Percentiles rank a stretch among this genome's conserved stretches.
Conservation (phyloP, 768 basidiomycete species). For the Tricholoma sp. region DNA sequence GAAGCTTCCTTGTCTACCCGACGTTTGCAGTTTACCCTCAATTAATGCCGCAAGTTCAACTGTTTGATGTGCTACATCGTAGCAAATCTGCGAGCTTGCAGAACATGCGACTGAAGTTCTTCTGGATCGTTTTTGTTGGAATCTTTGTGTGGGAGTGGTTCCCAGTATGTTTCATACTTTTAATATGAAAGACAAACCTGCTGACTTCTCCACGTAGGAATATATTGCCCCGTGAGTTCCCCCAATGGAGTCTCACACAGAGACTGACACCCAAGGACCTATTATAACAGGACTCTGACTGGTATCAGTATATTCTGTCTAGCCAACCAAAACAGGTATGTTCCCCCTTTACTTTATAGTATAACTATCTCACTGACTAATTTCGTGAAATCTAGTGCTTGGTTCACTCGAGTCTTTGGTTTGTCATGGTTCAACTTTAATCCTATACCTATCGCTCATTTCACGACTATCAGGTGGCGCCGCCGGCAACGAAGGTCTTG, state of each 20-base stretch:
- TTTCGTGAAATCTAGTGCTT: slow-evolving; percentile 21
- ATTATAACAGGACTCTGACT: slow-evolving; percentile 35
- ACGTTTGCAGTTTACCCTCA: slow-evolving; percentile 37
- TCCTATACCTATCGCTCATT: slow-evolving; percentile 3
- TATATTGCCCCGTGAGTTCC: slow-evolving; percentile 34
- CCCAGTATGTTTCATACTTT: slow-evolving; percentile 26
- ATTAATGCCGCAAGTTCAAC: slow-evolving; percentile 33
- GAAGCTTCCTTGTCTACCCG: slow-evolving; percentile 43
- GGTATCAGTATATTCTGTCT: slow-evolving; percentile 56
- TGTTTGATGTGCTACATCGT: slow-evolving; percentile 36
- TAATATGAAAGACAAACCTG: background rate
- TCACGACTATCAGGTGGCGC: slow-evolving; percentile 27
- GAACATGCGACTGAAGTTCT: slow-evolving; percentile 51
- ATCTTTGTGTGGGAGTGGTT: slow-evolving; percentile 56
- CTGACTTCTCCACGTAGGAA: slow-evolving; percentile 15
- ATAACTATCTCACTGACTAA: too few species aligned
- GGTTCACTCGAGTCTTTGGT: slow-evolving; percentile 55
- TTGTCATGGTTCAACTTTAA: background rate
- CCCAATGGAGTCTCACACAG: background rate
- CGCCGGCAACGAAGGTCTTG: slow-evolving; percentile 51
- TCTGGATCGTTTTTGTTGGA: slow-evolving; percentile 44
- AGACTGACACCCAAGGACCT: background rate
- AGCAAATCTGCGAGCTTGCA: slow-evolving; percentile 34
- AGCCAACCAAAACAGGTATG: slow-evolving; percentile 31
- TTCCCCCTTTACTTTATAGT: too few species aligned